phyloP scores from a whole-genome alignment of 495 filamentous ascomycete species.

The Pyrenula aspistea region DNA sequence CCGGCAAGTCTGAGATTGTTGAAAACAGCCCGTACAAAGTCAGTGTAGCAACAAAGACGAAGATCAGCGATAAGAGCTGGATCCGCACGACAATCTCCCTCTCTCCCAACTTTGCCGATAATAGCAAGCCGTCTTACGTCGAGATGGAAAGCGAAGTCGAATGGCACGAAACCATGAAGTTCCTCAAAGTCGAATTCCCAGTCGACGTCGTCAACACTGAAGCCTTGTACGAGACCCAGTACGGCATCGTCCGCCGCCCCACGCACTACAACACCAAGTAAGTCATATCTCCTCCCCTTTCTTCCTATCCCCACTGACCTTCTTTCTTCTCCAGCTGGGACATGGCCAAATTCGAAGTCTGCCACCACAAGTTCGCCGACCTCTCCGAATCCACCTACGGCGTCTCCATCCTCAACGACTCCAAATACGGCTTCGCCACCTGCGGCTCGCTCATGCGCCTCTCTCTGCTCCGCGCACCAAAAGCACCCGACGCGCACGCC shows the following conservation, averaged over 20 bases:
- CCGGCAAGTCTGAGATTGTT: conserved; percentile 52
- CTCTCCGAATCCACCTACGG: conserved; percentile 86
- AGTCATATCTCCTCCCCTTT: conserved; percentile 9
- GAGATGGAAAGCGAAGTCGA: conserved; percentile 76
- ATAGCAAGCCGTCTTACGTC: conserved; percentile 49
- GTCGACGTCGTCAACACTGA: conserved; percentile 86
- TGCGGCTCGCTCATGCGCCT: conserved; percentile 86
- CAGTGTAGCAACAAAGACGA: conserved; percentile 66
- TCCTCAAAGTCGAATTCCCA: conserved; percentile 97
- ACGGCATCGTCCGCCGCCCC: conserved; percentile 73
- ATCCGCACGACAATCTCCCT: conserved; percentile 80
- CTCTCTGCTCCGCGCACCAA: conserved; percentile 80
- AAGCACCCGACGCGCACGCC: conserved; percentile 89
- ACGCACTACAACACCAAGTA: conserved; percentile 88
- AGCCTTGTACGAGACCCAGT: conserved; percentile 93
- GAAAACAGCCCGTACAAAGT: conserved; percentile 65
- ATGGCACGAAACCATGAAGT: conserved; percentile 93
- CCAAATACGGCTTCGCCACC: conserved; percentile 94
- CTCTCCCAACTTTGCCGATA: conserved; percentile 44
- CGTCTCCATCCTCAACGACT: conserved; percentile 88
- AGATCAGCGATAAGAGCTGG: conserved; percentile 78
- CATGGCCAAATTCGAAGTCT: conserved; percentile 98
- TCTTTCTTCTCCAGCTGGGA: conserved; percentile 54
- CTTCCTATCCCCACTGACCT: neutral
- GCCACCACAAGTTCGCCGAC: conserved; percentile 96